phyloP scores from a whole-genome alignment of 805 yeast species.

The Pichia thaimueangensis region DNA sequence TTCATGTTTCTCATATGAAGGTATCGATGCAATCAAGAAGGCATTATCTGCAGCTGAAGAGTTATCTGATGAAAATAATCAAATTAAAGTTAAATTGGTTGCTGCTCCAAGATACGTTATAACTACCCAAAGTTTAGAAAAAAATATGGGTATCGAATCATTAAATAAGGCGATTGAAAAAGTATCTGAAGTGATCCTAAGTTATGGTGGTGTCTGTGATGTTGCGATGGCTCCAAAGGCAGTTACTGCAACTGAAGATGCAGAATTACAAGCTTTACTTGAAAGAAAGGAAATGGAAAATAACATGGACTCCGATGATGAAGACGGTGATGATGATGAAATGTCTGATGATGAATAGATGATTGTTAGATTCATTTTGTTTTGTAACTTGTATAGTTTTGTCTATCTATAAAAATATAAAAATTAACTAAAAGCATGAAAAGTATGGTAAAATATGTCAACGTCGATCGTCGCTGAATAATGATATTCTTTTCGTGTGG shows the following conservation, averaged over 20 bases:
- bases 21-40: conserved; percentile 91
- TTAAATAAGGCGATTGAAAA: conserved; percentile 74
- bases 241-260: conserved; percentile 97
- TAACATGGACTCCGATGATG: conserved; percentile 75
- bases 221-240: conserved; percentile 99
- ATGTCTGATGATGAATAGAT: conserved; percentile 14
- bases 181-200: conserved; percentile 62
- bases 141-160: conserved; percentile 76
- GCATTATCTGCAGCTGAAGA: conserved; percentile 86
- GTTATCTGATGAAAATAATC: conserved; percentile 74
- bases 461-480: too few species aligned
- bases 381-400: too few species aligned
- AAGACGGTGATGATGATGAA: conserved; percentile 29
- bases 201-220: conserved; percentile 79
- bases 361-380: too few species aligned
- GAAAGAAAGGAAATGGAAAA: conserved; percentile 90
- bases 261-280: conserved; percentile 91
- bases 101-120: conserved; percentile 97
- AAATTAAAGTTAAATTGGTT: conserved; percentile 87
- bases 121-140: conserved; percentile 89
- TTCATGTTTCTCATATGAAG: conserved; percentile 94
- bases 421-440: too few species aligned
- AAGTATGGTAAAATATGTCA: too few species aligned
- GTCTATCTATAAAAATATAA: background rate
- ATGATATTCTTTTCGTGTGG: too few species aligned